Evolutionary conservation across 805 yeast genomes (phyloP), one percentile per base, ranked within the genome.

Genomic region (Tetrapisispora pingtungensis): DNA sequence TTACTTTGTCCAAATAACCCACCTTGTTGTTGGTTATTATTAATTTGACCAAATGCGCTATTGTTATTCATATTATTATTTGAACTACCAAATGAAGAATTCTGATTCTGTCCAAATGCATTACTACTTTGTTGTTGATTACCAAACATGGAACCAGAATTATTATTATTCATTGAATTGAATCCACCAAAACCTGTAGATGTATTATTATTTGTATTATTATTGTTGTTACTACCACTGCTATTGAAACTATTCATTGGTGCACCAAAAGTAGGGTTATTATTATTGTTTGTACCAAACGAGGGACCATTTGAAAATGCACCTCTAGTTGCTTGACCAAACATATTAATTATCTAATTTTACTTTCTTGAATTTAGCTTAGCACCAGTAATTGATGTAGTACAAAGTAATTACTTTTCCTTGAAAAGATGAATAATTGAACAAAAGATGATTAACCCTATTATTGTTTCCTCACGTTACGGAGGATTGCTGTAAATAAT

Each of bases 121-220:
- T 19, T 40, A 36, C 30, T 41, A 30, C 33, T 41, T 49, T 32
- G 42, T 43, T 32, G 42, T 45, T 40, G 49, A 50, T 26, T 26
- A 15, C 67, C 70, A 48, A 67, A 67, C 33, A 61, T 42, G 1
- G 64, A 59, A 8, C 65, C 65, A 43, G 48, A 22, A 44, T 7
- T 33, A 40, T 46, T 45, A 31, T 49, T 48, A 40, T 46, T 50
- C 22, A 54, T 44, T 17, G 61, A 49, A 36, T 53, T 54, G 45
- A 61, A 61, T 22, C 65, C 65, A 42, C 66, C 66, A 45, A 61
- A 61, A 26, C 66, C 62, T n/a, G 63, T 52, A 24, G 52, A 57
- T 31, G 65, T 56, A 49, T 59, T 60, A 26, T 39, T 49, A 30
- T 53, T 50, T 39, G 56, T 53, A 49, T 49, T 61, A 20, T 54